Evolutionary conservation across 345 rosid genomes (phyloP).

Genomic region (Rubroshorea leprosula): DNA sequence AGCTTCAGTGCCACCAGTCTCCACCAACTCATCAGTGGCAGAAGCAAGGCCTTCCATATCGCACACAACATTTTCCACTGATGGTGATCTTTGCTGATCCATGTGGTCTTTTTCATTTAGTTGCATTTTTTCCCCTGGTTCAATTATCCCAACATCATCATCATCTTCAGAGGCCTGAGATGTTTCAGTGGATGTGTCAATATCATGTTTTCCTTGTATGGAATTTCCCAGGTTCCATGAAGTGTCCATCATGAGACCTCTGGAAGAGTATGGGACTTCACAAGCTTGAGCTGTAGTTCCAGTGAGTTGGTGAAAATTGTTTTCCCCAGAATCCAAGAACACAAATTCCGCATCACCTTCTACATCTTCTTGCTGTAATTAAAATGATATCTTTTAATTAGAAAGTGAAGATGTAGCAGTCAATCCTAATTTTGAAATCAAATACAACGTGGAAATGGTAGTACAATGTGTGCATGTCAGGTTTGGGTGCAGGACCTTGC

Average conservation of each 20-base stretch:
- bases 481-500: slow-evolving; percentile 1
- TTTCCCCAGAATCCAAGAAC: slow-evolving; percentile 48
- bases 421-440: not conserved
- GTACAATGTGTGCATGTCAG: not conserved
- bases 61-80: slow-evolving; percentile 21
- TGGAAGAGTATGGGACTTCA: slow-evolving; percentile 22
- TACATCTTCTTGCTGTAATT: slow-evolving; percentile 42
- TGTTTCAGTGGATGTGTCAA: slow-evolving; percentile 34
- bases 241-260: slow-evolving; percentile 33
- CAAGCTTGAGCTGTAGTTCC: slow-evolving; percentile 34
- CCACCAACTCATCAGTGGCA: slow-evolving; percentile 26
- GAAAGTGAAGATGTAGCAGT: not conserved
- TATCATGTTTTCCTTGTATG: slow-evolving; percentile 32
- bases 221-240: slow-evolving; percentile 57
- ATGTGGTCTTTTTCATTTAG: slow-evolving; percentile 18
- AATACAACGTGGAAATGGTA: slow-evolving; percentile 1
- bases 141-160: slow-evolving; percentile 51
- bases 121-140: slow-evolving; percentile 19
- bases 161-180: slow-evolving; percentile 42
- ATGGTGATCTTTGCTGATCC: slow-evolving; percentile 21
- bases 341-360: slow-evolving; percentile 45
- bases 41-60: slow-evolving; percentile 10
- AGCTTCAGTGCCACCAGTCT: slow-evolving; percentile 20
- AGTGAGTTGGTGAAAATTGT: slow-evolving; percentile 37
- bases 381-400: slow-evolving; percentile 1